These are phyloP conservation scores for Verticillium albo-atrum DNA, from an alignment of 2,329 filamentous ascomycete genomes.

Conservation along the genomic window DNA sequence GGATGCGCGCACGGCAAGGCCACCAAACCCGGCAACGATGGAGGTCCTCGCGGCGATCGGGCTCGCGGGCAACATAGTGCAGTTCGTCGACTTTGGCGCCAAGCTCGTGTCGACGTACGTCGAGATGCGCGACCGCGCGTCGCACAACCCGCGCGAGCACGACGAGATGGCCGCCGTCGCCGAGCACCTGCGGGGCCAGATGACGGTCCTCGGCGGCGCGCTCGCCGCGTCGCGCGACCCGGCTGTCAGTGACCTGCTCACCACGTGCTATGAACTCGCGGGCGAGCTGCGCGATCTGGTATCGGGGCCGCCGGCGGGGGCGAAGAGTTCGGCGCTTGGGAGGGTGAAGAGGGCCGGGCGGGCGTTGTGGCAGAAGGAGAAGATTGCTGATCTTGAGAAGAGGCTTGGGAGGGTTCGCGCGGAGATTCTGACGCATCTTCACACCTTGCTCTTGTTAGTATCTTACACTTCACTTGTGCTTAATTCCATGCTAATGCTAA, in stretches of 20 bases:
- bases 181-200: neutral
- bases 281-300: neutral
- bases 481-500: neutral
- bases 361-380: neutral
- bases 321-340: neutral
- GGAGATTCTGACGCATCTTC: neutral
- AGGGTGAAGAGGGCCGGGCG: neutral
- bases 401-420: neutral
- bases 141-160: neutral
- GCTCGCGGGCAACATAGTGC: constrained; percentile 18
- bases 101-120: neutral
- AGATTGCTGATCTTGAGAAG: neutral
- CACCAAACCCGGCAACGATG: neutral
- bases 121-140: neutral
- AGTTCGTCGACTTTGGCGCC: constrained; percentile 7
- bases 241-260: neutral
- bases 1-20: neutral
- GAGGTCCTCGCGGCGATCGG: constrained; percentile 32
- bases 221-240: neutral
- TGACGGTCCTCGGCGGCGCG: neutral
- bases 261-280: neutral
- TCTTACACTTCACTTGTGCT: too few species aligned
- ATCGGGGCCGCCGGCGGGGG: too few species aligned
- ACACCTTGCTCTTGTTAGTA: neutral
- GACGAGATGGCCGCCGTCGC: neutral